phyloP scores from a whole-genome alignment of 805 yeast genomes.

The Jamesozyma rosinii region DNA sequence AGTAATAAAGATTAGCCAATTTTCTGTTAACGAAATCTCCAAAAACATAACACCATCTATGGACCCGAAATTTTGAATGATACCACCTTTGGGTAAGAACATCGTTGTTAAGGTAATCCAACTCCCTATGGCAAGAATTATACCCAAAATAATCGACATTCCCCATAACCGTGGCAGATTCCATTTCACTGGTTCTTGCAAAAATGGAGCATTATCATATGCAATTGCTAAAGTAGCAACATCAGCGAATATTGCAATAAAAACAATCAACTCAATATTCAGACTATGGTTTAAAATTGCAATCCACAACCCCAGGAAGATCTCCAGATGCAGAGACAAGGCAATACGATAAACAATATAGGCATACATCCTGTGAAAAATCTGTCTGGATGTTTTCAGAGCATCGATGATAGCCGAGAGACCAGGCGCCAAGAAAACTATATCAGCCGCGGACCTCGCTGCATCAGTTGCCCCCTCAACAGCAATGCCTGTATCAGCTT shows the following conservation, averaged over 20 bases:
- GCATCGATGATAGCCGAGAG: conserved; percentile 90
- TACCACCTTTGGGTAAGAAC: conserved; percentile 87
- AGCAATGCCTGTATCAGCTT: conserved; percentile 94
- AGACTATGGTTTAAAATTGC: conserved; percentile 81
- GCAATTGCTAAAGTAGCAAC: conserved; percentile 96
- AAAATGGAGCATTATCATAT: conserved; percentile 93
- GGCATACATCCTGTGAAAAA: conserved; percentile 98
- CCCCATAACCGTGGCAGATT: conserved; percentile 96
- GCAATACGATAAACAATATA: conserved; percentile 98
- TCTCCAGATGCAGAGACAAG: conserved; percentile 85
- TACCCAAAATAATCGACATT: conserved; percentile 82
- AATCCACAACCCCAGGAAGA: conserved; percentile 93
- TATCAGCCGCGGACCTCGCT: conserved; percentile 94
- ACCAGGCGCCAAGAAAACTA: conserved; percentile 93
- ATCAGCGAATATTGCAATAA: conserved; percentile 95
- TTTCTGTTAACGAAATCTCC: conserved; percentile 89
- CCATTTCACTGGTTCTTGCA: conserved; percentile 91
- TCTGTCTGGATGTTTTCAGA: conserved; percentile 88
- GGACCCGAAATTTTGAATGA: conserved; percentile 91
- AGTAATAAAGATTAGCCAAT: conserved; percentile 94
- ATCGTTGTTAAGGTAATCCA: conserved; percentile 93
- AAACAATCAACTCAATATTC: conserved; percentile 84
- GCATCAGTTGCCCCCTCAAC: conserved; percentile 97
- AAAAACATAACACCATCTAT: conserved; percentile 87
- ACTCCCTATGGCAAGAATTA: conserved; percentile 78